A percentile compares a stretch with the other conserved stretches of the same genome.
Conservation (phyloP, 176 grass and related monocot species). For the Chrysopogon serrulatus region DNA sequence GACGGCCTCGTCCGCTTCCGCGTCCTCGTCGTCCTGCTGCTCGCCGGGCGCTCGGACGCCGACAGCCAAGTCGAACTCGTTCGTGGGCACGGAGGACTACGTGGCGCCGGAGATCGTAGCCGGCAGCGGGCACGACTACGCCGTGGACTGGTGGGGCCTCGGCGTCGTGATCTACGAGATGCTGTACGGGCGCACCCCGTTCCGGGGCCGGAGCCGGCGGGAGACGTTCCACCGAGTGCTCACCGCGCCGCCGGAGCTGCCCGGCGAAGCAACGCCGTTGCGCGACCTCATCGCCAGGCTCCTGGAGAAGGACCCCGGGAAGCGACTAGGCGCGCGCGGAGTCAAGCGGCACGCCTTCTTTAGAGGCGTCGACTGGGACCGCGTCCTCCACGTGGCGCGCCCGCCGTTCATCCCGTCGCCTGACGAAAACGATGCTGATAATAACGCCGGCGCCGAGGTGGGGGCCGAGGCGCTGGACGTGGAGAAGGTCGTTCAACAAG, state of each 20-base stretch:
- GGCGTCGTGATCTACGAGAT: conserved; percentile 84
- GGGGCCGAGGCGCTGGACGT: conserved; percentile 42
- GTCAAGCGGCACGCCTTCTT: conserved; percentile 78
- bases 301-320: conserved; percentile 69
- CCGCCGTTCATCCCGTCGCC: conserved; percentile 65
- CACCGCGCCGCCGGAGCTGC: conserved; percentile 43
- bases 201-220: conserved; percentile 57
- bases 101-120: conserved; percentile 76
- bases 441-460: neutral
- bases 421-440: neutral
- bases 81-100: conserved; percentile 93
- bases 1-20: neutral
- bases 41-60: neutral
- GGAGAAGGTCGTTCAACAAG: conserved; percentile 58
- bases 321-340: conserved; percentile 34
- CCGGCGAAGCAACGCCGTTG: conserved; percentile 51
- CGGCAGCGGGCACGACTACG: conserved; percentile 64
- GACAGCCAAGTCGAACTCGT: conserved; percentile 71
- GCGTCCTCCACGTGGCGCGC: conserved; percentile 51
- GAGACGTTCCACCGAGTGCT: conserved; percentile 77
- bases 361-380: conserved; percentile 50
- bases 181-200: conserved; percentile 70
- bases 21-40: neutral
- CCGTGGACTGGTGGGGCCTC: conserved; percentile 77
- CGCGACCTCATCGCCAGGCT: conserved; percentile 48